phyloP scores from a whole-genome alignment of 345 rosid species.

The Carallia pectinifolia region DNA sequence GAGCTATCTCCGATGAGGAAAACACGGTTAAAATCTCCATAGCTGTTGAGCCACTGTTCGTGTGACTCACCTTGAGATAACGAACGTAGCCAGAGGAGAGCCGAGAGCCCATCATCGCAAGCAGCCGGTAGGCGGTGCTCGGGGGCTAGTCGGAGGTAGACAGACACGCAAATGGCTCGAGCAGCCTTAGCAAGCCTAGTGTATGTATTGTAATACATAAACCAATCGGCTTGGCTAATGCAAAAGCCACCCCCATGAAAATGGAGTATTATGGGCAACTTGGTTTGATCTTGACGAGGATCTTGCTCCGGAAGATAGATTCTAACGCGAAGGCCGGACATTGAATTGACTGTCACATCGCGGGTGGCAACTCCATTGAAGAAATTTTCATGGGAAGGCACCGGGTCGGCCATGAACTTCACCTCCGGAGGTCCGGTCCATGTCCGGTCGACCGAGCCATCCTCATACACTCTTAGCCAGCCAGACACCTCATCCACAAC shows the following conservation, averaged over 20 bases:
- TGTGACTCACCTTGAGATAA: conserved; percentile 3
- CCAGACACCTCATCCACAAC: conserved; percentile 61
- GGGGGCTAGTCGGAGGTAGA: conserved; percentile 31
- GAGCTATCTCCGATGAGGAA: conserved; percentile 39
- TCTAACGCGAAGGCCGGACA: conserved; percentile 39
- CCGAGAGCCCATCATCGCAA: conserved; percentile 23
- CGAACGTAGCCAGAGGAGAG: conserved; percentile 29
- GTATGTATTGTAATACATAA: conserved; percentile 30
- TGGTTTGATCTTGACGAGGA: neutral
- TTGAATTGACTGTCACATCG: conserved; percentile 36
- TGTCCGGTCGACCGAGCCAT: conserved; percentile 57
- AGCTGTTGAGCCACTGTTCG: conserved; percentile 20
- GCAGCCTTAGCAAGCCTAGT: conserved; percentile 14
- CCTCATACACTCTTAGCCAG: conserved; percentile 54
- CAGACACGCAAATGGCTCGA: conserved; percentile 20
- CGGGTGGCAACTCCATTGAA: conserved; percentile 46
- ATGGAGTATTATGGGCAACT: conserved; percentile 29
- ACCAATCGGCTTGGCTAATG: conserved; percentile 36
- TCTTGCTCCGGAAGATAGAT: conserved; percentile 42
- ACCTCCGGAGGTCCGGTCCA: conserved; percentile 64
- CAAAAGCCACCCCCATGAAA: conserved; percentile 41
- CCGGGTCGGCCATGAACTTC: conserved; percentile 58
- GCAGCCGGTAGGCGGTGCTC: conserved; percentile 37
- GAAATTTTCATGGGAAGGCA: conserved; percentile 47
- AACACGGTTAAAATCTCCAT: conserved; percentile 26